A percentile compares a stretch with the other conserved stretches of the same genome.
These are phyloP conservation scores for Emmonsiellopsis sp. DNA, from an alignment of 2,329 filamentous ascomycete genomes.

Conservation along the genomic window DNA sequence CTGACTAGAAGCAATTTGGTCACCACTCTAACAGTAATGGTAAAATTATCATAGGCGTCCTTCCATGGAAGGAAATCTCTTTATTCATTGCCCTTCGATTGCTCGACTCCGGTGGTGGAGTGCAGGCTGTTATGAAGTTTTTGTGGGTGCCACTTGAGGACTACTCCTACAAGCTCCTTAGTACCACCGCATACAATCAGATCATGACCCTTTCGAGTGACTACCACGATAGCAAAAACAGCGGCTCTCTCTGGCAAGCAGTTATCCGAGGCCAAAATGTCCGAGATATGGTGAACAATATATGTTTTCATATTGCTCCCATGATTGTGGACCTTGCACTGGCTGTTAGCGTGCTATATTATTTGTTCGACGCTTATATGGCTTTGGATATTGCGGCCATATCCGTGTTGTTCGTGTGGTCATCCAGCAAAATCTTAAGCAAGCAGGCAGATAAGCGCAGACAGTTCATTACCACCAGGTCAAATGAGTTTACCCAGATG, in stretches of 20 bases:
- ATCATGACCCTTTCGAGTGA: conserved; percentile 61
- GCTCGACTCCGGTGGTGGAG: conserved; percentile 42
- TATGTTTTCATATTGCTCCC: conserved; percentile 52
- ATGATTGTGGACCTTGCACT: conserved; percentile 53
- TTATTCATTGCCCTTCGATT: conserved; percentile 43
- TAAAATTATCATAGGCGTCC: conserved; percentile 18
- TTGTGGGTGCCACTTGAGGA: conserved; percentile 49
- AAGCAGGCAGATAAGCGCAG: conserved; percentile 32
- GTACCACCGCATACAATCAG: conserved; percentile 54
- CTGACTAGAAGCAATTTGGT: neutral
- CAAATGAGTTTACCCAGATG: conserved; percentile 44
- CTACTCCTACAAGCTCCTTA: conserved; percentile 49
- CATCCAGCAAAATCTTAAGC: conserved; percentile 29
- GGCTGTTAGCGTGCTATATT: conserved; percentile 52
- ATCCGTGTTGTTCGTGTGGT: conserved; percentile 44
- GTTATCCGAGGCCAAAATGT: conserved; percentile 55
- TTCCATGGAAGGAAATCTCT: conserved; percentile 45
- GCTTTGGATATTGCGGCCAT: conserved; percentile 40
- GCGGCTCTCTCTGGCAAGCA: conserved; percentile 54
- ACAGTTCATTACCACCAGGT: conserved; percentile 29
- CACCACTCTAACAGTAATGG: neutral
- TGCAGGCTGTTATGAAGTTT: conserved; percentile 41
- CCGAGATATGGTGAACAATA: conserved; percentile 49
- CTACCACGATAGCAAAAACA: conserved; percentile 58
- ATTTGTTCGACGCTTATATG: conserved; percentile 55